phyloP scores from a whole-genome alignment of 2,329 filamentous ascomycete species.

The Aspergillus persii region DNA sequence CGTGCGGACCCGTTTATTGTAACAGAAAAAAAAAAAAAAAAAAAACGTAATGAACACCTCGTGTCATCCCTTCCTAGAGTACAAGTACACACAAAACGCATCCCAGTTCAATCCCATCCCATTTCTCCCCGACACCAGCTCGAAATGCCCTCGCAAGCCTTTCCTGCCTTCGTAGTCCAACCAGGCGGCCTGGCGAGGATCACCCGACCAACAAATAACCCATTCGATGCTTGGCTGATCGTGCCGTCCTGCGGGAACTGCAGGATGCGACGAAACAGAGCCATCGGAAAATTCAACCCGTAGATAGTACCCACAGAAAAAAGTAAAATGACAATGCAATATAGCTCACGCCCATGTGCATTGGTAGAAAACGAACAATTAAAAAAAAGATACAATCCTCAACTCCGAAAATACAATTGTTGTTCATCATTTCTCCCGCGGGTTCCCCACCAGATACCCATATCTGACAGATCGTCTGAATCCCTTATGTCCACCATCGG shows the following conservation, averaged over 20 bases:
- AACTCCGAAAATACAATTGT: background rate
- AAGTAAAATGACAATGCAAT: background rate
- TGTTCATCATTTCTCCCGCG: background rate
- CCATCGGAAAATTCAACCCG: too few species aligned
- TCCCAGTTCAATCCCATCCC: background rate
- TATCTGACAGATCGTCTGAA: too few species aligned
- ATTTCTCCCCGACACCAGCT: constrained; percentile 7
- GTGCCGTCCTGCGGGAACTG: too few species aligned
- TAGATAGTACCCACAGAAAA: too few species aligned
- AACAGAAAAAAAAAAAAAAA: background rate
- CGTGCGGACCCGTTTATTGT: too few species aligned
- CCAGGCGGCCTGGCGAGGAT: too few species aligned
- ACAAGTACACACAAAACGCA: constrained; percentile 6
- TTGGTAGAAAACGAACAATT: background rate
- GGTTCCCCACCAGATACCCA: too few species aligned
- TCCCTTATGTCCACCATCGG: too few species aligned
- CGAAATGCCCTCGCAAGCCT: background rate
- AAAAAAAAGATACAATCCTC: background rate
- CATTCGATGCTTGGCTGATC: too few species aligned
- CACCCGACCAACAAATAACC: too few species aligned
- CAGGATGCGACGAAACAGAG: too few species aligned
- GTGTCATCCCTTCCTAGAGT: background rate
- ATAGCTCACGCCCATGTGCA: background rate
- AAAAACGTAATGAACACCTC: background rate
- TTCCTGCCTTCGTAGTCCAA: too few species aligned